phyloP scores from a whole-genome alignment of 2,329 filamentous ascomycete species.

The Xylaria sp. region DNA sequence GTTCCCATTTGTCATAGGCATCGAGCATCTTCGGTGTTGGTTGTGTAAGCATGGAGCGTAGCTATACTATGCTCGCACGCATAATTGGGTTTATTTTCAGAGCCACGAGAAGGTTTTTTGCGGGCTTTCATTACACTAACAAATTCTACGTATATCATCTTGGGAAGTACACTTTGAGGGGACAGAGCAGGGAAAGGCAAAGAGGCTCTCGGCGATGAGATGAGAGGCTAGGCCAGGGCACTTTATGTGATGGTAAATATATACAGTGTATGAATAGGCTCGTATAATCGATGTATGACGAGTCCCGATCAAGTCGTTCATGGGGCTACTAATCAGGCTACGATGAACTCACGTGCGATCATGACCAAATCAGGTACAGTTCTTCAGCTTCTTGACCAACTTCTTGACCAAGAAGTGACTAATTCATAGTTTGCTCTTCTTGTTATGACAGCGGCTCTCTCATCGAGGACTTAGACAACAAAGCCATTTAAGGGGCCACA shows the following conservation, averaged over 20 bases:
- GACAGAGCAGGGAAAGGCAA: conserved; percentile 1
- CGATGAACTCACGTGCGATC: conserved; percentile 13
- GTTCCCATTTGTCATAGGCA: conserved; percentile 31
- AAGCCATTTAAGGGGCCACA: too few species aligned
- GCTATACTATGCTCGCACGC: conserved; percentile 5
- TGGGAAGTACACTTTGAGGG: conserved; percentile 26
- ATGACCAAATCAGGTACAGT: background rate
- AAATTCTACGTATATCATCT: conserved; percentile 28
- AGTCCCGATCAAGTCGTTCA: background rate
- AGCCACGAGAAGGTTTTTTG: conserved; percentile 13
- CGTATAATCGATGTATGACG: conserved; percentile 34
- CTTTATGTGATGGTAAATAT: conserved; percentile 17
- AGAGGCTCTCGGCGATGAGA: conserved; percentile 13
- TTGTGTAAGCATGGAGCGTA: conserved; percentile 18
- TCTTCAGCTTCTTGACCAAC: too few species aligned
- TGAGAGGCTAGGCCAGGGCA: conserved; percentile 1
- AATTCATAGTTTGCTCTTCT: too few species aligned
- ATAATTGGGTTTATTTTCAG: conserved; percentile 11
- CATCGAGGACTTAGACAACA: too few species aligned
- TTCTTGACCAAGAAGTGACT: too few species aligned
- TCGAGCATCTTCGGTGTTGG: conserved; percentile 35
- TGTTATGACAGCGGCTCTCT: too few species aligned
- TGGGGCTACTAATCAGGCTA: conserved; percentile 6
- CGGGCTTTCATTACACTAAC: conserved; percentile 3
- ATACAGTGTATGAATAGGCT: conserved; percentile 35